Evolutionary conservation across 176 grass and related monocot species (phyloP), one percentile per base, ranked within the genome.

Genomic region (Zea mays): DNA sequence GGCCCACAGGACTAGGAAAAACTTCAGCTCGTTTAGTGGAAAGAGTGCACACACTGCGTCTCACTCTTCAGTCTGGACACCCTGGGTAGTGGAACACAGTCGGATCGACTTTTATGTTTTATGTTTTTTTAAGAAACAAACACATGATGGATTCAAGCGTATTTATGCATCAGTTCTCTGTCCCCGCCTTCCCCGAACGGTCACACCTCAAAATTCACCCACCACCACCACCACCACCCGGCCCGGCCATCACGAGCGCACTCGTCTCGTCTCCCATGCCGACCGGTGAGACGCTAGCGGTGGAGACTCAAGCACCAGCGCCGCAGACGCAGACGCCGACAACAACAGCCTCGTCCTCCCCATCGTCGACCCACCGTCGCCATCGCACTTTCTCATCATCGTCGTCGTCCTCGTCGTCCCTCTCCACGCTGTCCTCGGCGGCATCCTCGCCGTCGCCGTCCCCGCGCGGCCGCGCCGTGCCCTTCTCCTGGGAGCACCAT

Each of bases 401-500:
- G 0, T 60, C 86, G 0, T 57, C 67, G 4, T 67, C 70, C 0
- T 88, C 85, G 0, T 85, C 76, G 10, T 85, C 80, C 0, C 40
- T 82, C 61, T 84, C 72, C 67, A 82, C 81, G 50, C 39, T 10
- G 7, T 85, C 82, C 65, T 88, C 75, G 38, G 34, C 71, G 1
- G 56, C 56, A 3, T 81, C 84, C 65, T 87, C 88, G 45, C 63
- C 83, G 46, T 58, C 57, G 34, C 67, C 71, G 8, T 73, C 73
- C 10, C 47, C 72, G 16, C 84, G 35, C 55, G 10, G 15, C 20
- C 14, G 14, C 42, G 5, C 96, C 72, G 80, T 99, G 3, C 96
- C 96, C 17, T 99, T 99, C 96, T 99, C 92, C 27, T 99, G 96
- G 96, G 96, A 99, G 68, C 90, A 90, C 77, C 89, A 84, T 69